Conservation (phyloP, 2,329 filamentous ascomycete genomes). For the Colletotrichum liaoningense region DNA sequence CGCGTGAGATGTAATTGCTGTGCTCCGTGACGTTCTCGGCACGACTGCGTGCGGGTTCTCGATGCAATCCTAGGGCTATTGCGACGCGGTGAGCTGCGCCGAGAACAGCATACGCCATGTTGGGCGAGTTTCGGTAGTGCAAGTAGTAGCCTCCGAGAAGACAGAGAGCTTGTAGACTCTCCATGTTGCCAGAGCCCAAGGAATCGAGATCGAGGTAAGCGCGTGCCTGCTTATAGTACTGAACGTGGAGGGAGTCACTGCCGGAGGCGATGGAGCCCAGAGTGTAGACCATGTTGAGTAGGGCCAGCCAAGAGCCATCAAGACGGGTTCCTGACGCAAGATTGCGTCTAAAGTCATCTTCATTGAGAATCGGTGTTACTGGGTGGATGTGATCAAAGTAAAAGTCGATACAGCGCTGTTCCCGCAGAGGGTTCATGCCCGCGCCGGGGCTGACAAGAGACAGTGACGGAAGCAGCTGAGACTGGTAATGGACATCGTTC, state of each 20-base stretch:
- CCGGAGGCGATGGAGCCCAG: constrained; percentile 70
- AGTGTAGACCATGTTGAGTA: constrained; percentile 73
- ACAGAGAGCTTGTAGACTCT: constrained; percentile 39
- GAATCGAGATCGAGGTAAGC: constrained; percentile 65
- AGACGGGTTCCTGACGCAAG: constrained; percentile 54
- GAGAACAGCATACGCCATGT: constrained; percentile 39
- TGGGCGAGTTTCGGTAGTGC: constrained; percentile 40
- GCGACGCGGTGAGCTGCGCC: constrained; percentile 38
- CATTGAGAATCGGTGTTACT: constrained; percentile 70
- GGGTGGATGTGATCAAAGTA: constrained; percentile 72
- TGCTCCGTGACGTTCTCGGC: constrained; percentile 3
- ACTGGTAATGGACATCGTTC: constrained; percentile 41
- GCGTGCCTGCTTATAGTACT: constrained; percentile 67
- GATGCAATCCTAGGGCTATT: constrained; percentile 38
- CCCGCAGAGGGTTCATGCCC: constrained; percentile 49
- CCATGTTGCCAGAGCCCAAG: constrained; percentile 55
- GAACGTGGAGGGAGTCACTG: constrained; percentile 65
- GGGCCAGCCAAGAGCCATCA: constrained; percentile 68
- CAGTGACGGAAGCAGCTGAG: constrained; percentile 42
- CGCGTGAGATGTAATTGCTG: constrained; percentile 9
- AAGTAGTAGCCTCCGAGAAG: constrained; percentile 39
- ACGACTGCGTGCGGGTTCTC: constrained; percentile 24
- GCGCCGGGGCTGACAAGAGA: constrained; percentile 46
- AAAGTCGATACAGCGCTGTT: constrained; percentile 62
- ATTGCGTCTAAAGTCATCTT: constrained; percentile 60